Base-by-base conservation (phyloP, 495 filamentous ascomycete genomes). In the Aspergillus panamensis region DNA sequence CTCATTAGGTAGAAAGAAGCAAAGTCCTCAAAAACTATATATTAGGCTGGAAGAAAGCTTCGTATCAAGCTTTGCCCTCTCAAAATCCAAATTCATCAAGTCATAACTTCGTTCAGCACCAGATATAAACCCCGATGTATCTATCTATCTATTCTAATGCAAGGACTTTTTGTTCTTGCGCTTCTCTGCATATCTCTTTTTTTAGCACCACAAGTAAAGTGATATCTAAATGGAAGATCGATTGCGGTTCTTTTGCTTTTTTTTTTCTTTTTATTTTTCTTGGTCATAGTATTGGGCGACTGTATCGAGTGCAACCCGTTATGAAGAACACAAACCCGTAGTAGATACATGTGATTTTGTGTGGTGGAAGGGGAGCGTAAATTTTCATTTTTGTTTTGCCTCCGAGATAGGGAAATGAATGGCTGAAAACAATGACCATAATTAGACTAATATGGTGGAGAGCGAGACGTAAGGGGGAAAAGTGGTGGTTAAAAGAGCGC, bases 231-330 rank as follows among this genome's bases (percentile, higher is more conserved):
- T 31, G 48, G 25, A 50, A 21, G 25, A 50, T 50, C 4, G 14
- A 4, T 31, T 6, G 48, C 17, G 10, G 20, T 50, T 50, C 8
- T 31, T 50, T 50, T 50, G 13, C 7, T 31, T 50, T 32, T 50
- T 31, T 14, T 50, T 50, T 50, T 50, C 48, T 50, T 25, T 50
- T 50, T 50, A 3, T 45, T 45, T n/a, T 45, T 45, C 20, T 14
- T 47, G 25, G 25, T 25, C 2, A 5, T 47, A 29, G 43, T n/a
- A 14, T 39, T 39, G 35, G 35, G 14, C 6, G 35, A 10, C 10
- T 39, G 35, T 39, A 39, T 39, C 35, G 35, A n/a, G 35, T 39
- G 6, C 35, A 39, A n/a, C 35, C 5, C 10, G 35, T 39, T 39
- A 39, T 39, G 25, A 5, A 25, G 25, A 25, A 39, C 35, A 3